These are phyloP conservation scores for Aspergillus arachidicola DNA, from an alignment of 2,329 filamentous ascomycete genomes.

Conservation along the genomic window DNA sequence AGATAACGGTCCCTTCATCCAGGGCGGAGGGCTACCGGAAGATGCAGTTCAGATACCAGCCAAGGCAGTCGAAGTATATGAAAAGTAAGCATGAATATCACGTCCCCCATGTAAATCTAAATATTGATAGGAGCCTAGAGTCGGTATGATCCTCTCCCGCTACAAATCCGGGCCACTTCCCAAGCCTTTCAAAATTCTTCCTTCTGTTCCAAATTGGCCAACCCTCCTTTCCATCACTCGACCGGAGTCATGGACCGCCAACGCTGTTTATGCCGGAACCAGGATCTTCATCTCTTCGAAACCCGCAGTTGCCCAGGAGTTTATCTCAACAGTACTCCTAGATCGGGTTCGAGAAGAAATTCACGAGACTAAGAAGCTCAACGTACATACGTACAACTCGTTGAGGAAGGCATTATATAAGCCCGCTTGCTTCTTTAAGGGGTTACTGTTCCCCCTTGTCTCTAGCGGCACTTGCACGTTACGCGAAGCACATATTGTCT, in stretches of 20 bases:
- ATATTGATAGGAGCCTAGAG: conserved; percentile 51
- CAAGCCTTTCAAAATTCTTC: conserved; percentile 96
- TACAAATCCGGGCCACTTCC: conserved; percentile 97
- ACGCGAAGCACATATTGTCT: conserved; percentile 88
- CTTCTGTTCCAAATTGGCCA: conserved; percentile 89
- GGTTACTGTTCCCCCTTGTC: conserved; percentile 87
- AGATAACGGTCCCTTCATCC: conserved; percentile 44
- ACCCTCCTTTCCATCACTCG: conserved; percentile 82
- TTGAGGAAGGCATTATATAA: conserved; percentile 93
- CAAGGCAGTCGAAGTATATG: conserved; percentile 92
- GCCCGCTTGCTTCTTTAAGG: conserved; percentile 95
- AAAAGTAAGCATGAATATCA: conserved; percentile 61
- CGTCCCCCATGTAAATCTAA: neutral
- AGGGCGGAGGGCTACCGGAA: conserved; percentile 64
- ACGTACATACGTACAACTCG: conserved; percentile 91
- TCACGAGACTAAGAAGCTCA: conserved; percentile 89
- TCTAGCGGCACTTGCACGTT: conserved; percentile 85
- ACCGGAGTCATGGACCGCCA: conserved; percentile 76
- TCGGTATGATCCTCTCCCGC: conserved; percentile 83
- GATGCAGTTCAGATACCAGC: conserved; percentile 84
- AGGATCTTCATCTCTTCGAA: conserved; percentile 88
- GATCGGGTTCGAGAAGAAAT: conserved; percentile 94
- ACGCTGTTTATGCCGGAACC: conserved; percentile 85
- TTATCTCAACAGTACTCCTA: conserved; percentile 83
- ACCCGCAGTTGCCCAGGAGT: conserved; percentile 77